Conservation (phyloP, 768 basidiomycete genomes). For the Nevesoporus exiguus region DNA sequence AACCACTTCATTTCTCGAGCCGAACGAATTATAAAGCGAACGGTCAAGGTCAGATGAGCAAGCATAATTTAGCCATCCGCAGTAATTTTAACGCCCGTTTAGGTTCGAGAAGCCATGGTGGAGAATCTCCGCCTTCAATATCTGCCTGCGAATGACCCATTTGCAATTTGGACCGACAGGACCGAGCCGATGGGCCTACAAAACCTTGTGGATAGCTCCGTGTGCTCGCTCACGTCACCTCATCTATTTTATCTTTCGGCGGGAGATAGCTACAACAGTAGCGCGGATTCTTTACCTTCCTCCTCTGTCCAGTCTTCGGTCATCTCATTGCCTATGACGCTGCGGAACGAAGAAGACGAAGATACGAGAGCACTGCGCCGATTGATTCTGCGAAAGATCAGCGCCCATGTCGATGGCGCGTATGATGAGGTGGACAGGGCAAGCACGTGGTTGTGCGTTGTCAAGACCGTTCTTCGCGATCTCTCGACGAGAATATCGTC, state of each 20-base stretch:
- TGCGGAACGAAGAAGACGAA: constrained; percentile 57
- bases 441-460: constrained; percentile 56
- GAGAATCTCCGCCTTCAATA: constrained; percentile 38
- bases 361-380: constrained; percentile 60
- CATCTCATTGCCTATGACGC: constrained; percentile 47
- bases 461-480: constrained; percentile 60
- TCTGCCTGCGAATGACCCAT: constrained; percentile 17
- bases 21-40: constrained; percentile 53
- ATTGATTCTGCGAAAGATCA: constrained; percentile 63
- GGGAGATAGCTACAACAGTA: constrained; percentile 6
- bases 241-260: constrained; percentile 24
- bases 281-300: constrained; percentile 15
- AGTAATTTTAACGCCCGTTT: constrained; percentile 3
- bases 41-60: constrained; percentile 45
- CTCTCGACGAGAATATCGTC: constrained; percentile 34
- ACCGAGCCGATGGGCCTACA: not conserved
- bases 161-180: constrained; percentile 17
- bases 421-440: constrained; percentile 63
- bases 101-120: constrained; percentile 53
- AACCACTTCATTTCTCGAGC: constrained; percentile 55
- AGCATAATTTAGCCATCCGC: not conserved
- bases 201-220: not conserved
- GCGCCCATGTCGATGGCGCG: constrained; percentile 50
- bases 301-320: constrained; percentile 35
- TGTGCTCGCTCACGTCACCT: constrained; percentile 4